These are phyloP conservation scores for Aphanomyces cochlioides DNA, from an alignment of 352 stramenopile species.

Conservation along the genomic window DNA sequence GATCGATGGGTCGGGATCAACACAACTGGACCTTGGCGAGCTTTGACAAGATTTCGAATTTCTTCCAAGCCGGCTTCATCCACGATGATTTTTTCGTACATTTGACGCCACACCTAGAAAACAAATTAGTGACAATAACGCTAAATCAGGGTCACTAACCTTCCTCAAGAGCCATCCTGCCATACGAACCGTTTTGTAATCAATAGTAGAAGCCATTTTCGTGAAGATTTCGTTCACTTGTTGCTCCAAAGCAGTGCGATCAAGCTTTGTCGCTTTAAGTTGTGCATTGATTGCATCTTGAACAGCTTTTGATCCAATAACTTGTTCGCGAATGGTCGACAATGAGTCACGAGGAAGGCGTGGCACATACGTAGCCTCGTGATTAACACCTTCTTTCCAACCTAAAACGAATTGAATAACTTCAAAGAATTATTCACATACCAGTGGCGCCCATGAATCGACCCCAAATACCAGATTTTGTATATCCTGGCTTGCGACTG, in stretches of 20 bases:
- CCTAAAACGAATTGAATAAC: constrained; percentile 33
- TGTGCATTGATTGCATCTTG: constrained; percentile 50
- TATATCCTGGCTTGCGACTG: constrained; percentile 84
- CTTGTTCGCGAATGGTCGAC: constrained; percentile 58
- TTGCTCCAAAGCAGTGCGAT: constrained; percentile 47
- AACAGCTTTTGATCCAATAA: constrained; percentile 62
- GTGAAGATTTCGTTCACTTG: constrained; percentile 61
- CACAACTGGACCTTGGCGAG: constrained; percentile 55
- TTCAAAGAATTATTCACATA: background rate
- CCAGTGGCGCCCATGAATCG: constrained; percentile 79
- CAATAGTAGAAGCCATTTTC: constrained; percentile 70
- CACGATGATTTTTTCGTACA: constrained; percentile 87
- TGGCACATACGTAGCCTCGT: constrained; percentile 83
- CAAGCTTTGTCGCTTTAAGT: constrained; percentile 34
- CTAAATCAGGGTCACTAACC: constrained; percentile 2
- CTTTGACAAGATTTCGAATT: constrained; percentile 60
- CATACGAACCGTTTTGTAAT: constrained; percentile 73
- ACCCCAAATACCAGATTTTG: constrained; percentile 70
- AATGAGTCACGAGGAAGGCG: constrained; percentile 60
- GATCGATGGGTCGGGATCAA: constrained; percentile 82
- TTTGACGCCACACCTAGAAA: constrained; percentile 51
- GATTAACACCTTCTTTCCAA: constrained; percentile 80
- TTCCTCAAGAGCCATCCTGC: constrained; percentile 80
- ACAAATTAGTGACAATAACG: background rate
- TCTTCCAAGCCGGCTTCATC: constrained; percentile 68